Evolutionary conservation across 495 filamentous ascomycete species (phyloP), one percentile per base, ranked within the genome.

Genomic region (Penicillium verhagenii): DNA sequence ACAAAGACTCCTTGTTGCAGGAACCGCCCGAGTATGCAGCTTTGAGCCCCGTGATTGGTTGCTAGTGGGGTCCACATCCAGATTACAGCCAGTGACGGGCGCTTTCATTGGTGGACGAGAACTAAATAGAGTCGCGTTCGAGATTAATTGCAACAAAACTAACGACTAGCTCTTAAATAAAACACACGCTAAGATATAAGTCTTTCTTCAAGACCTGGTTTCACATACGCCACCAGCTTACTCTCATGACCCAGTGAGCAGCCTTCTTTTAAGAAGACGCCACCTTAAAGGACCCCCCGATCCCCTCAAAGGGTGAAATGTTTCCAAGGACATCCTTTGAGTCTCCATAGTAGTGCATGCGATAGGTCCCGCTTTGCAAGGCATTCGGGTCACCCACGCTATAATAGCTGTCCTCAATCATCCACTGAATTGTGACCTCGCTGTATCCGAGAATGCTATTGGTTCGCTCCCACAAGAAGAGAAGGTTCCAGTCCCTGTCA

Each of bases 331-430:
- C 58, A 51, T 75, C 73, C 79, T 92, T 97, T 21, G 83, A 79
- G 70, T 96, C 90, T 0, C 93, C 93, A 73, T 83, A 94, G 63
- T 97, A 97, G 72, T 80, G 80, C 50, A 97, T 72, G 24, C 92
- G 78, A 75, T 96, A 97, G 59, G 76, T 76, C 14, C 91, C 93
- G 38, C 71, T 68, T 58, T 73, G 67, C 18, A 82, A 67, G 4
- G 71, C 47, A 8, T 40, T 61, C n/a, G 74, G 64, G 40, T 71
- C 61, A 21, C 64, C 75, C n/a, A 69, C 58, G 31, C 56, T 64
- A 50, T 79, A 77, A 46, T 68, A 77, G 13, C 71, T 72, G 44
- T 82, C 79, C 60, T 83, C 86, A 47, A 86, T 87, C 69, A 92
- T 84, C 93, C 93, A 97, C 39, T 77, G 77, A 45, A 96, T 75